Evolutionary conservation across 768 basidiomycete genomes (phyloP), one percentile per base, ranked within the genome.

Genomic region (Russula foetens): DNA sequence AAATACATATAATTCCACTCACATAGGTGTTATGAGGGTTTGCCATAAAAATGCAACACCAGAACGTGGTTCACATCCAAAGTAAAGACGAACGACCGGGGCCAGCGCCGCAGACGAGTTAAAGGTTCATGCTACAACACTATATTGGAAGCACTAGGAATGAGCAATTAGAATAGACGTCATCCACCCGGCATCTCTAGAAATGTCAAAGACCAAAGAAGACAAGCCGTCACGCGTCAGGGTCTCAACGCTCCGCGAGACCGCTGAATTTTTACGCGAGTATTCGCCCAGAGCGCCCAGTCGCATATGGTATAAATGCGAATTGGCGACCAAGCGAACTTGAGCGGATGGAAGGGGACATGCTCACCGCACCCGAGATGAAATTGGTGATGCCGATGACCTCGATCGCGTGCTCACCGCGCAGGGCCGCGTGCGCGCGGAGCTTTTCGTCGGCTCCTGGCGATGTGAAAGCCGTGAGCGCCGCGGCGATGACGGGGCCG

Each of bases 321-420:
- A 23, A 63, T 56, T 5, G 63, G 63, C 11, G 44, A 14, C 53
- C 68, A 70, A 8, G 52, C 56, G 39, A 67, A 56, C 57, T 69
- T 71, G 11, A 57, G 0, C 71, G 74, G 29, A 69, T 55, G 65
- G 66, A 52, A 19, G 71, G 61, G 43, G 67, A 67, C 58, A 70
- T 61, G 17, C 71, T 69, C n/a, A 58, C 39, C 21, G 70, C 46
- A 4, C 62, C 56, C 19, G 71, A 54, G 60, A 77, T 59, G 7
- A 65, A 57, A 66, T 80, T 78, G 17, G 77, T 75, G 31, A 78
- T 60, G 17, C 63, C 59, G 47, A 82, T 79, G 28, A 77, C 75
- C 29, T 71, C 68, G 44, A 79, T 65, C 7, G 79, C 81, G 23
- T 73, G 73, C 21, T 66, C 67, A 15, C 71, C 73, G n/a, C 79